phyloP scores from a whole-genome alignment of 1,284 basidiomycete species.

The Porogramme epimiltina region DNA sequence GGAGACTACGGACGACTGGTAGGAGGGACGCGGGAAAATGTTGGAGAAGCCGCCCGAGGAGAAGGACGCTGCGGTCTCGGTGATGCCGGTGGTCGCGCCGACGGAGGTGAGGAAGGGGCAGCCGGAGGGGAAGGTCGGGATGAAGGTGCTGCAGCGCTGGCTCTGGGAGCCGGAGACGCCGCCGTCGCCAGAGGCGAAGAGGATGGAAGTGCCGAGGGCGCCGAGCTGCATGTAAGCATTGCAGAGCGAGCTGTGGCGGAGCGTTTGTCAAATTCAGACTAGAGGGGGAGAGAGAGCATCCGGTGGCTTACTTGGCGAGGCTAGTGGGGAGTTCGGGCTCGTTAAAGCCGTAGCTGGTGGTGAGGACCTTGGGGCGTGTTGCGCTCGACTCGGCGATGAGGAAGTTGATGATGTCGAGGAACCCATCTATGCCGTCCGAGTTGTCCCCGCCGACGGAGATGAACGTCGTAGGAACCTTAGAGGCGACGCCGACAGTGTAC shows the following conservation, averaged over 20 bases:
- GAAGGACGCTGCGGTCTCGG: conserved; percentile 49
- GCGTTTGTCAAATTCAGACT: neutral
- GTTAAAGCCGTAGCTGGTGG: conserved; percentile 49
- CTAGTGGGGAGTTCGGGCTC: conserved; percentile 20
- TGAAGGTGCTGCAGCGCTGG: conserved; percentile 51
- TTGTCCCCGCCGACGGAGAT: conserved; percentile 21
- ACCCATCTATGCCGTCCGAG: conserved; percentile 13
- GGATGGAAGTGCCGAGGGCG: conserved; percentile 56
- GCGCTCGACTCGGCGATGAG: conserved; percentile 48
- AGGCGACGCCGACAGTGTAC: conserved; percentile 62
- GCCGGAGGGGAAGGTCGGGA: conserved; percentile 71
- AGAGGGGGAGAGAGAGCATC: conserved; percentile 42
- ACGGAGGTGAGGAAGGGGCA: conserved; percentile 63
- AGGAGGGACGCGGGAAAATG: conserved; percentile 43
- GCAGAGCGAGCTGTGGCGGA: conserved; percentile 42
- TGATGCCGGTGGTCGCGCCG: conserved; percentile 50
- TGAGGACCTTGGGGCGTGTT: conserved; percentile 48
- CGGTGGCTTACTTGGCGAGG: conserved; percentile 45
- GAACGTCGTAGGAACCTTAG: conserved; percentile 34
- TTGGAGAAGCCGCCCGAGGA: conserved; percentile 52
- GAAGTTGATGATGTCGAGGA: conserved; percentile 19
- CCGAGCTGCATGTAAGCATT: conserved; percentile 63
- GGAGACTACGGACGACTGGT: conserved; percentile 39
- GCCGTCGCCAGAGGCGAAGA: conserved; percentile 68
- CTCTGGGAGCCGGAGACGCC: conserved; percentile 68